Evolutionary conservation across 2,329 filamentous ascomycete genomes (phyloP).

Genomic region (Alternaria postmessia): DNA sequence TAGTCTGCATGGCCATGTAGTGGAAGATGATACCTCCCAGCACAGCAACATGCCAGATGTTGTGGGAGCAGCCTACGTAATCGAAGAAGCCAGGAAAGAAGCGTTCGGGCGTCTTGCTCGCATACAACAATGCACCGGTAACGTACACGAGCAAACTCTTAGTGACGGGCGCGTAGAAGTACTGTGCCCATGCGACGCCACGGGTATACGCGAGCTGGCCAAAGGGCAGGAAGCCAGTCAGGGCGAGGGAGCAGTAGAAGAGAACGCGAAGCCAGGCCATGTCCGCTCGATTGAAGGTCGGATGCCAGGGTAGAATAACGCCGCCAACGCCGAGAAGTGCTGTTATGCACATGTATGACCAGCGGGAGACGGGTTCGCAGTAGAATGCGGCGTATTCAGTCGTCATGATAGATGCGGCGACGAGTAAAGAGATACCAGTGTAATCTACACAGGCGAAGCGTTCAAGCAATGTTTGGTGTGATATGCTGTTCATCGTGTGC

Average conservation of each 20-base stretch:
- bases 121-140: constrained; percentile 84
- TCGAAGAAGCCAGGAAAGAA: constrained; percentile 95
- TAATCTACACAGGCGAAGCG: constrained; percentile 98
- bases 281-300: constrained; percentile 88
- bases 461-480: constrained; percentile 86
- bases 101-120: constrained; percentile 88
- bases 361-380: constrained; percentile 88
- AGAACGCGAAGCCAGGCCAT: constrained; percentile 92
- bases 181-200: constrained; percentile 79
- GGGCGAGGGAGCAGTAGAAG: constrained; percentile 87
- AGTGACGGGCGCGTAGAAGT: constrained; percentile 86
- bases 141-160: constrained; percentile 91
- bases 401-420: constrained; percentile 96
- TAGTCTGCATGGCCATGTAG: constrained; percentile 93
- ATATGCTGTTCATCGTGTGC: constrained; percentile 99
- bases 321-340: constrained; percentile 83
- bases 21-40: constrained; percentile 97
- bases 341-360: constrained; percentile 84
- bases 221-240: constrained; percentile 89
- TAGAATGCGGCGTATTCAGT: constrained; percentile 99
- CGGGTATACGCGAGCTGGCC: constrained; percentile 82
- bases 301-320: constrained; percentile 94
- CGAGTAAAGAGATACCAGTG: constrained; percentile 93
- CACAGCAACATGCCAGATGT: constrained; percentile 96
- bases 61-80: constrained; percentile 94